Evolutionary conservation across 2,329 filamentous ascomycete species (phyloP).

Genomic region (Pestalotiopsis sp.): DNA sequence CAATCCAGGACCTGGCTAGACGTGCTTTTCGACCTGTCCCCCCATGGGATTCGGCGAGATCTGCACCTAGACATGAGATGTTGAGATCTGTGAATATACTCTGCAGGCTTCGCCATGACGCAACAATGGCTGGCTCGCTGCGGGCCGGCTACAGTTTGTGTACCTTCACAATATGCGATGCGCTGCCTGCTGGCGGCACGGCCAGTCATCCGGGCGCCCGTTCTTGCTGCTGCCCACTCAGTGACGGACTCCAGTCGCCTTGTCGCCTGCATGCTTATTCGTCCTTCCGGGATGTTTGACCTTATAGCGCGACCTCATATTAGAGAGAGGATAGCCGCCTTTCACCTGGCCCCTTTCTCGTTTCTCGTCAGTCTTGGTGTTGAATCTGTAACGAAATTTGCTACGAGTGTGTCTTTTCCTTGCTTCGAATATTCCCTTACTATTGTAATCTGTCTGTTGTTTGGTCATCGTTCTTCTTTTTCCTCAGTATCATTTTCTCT

Average conservation of each 20-base stretch:
- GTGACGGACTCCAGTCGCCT: neutral
- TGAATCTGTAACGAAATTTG: conserved; percentile 25
- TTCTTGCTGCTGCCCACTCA: neutral
- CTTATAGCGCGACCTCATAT: conserved; percentile 2
- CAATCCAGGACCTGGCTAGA: neutral
- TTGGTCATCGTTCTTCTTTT: conserved; percentile 6
- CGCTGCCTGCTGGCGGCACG: conserved; percentile 9
- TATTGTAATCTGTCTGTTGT: conserved; percentile 15
- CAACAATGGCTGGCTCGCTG: conserved; percentile 7
- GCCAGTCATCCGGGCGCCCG: neutral
- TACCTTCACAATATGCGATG: conserved; percentile 1
- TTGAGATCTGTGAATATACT: neutral
- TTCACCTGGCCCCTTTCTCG: conserved; percentile 19
- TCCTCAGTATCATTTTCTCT: conserved; percentile 22
- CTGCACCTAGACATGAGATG: neutral
- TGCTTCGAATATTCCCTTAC: conserved; percentile 16
- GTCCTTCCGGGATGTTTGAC: neutral
- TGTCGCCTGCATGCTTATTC: neutral
- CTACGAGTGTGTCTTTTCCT: conserved; percentile 19
- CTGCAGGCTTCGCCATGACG: conserved; percentile 15
- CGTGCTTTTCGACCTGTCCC: neutral
- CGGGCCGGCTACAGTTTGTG: neutral
- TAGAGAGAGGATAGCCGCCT: neutral
- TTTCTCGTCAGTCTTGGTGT: conserved; percentile 23
- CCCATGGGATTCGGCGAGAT: conserved; percentile 4